Base-by-base conservation (phyloP, 805 yeast species). In the Cyberlindnera mississippiensis region DNA sequence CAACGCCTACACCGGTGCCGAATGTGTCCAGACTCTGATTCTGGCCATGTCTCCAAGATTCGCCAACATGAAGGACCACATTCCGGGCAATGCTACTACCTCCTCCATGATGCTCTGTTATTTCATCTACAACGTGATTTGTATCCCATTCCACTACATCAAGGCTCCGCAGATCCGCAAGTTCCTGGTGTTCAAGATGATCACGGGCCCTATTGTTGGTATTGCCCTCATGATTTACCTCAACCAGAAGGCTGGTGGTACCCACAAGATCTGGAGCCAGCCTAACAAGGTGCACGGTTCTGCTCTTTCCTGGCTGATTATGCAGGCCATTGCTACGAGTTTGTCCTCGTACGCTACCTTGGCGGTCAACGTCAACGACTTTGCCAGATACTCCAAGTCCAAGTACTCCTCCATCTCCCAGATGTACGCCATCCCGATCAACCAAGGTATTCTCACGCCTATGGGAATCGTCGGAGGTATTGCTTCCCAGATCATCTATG, bases 1-100 rank as follows among this genome's bases (percentile, higher is more conserved):
- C 27, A 45, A 45, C 32, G 49, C 49, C 15, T 45, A 45, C 38
- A 45, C 49, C 12, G 49, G 49, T 39, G 49, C 49, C 11, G 46
- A 45, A 33, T 45, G 49, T 34, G 30, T 45, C 35, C 49, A 42
- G 33, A 45, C 49, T 6, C 14, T 45, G 33, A 45, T 45, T 15
- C 29, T 45, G 14, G 44, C 49, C 7, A 45, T 45, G 49, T 42
- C 46, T n/a, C 49, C 49, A 33, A 28, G 40, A n/a, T 45, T 45
- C 19, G 49, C 31, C 22, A 45, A 45, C 33, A 35, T 45, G 49
- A 7, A 26, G 32, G 44, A 45, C 34, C 27, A 24, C 35, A 40
- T 45, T 28, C 15, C 26, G 8, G 14, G 39, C 11, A 34, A n/a
- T 16, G 36, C 49, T 6, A 45, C 49, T 8, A 42, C 49, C 6